Evolutionary conservation across 257 asterid species (phyloP).

Genomic region (Gynochthodes officinalis): DNA sequence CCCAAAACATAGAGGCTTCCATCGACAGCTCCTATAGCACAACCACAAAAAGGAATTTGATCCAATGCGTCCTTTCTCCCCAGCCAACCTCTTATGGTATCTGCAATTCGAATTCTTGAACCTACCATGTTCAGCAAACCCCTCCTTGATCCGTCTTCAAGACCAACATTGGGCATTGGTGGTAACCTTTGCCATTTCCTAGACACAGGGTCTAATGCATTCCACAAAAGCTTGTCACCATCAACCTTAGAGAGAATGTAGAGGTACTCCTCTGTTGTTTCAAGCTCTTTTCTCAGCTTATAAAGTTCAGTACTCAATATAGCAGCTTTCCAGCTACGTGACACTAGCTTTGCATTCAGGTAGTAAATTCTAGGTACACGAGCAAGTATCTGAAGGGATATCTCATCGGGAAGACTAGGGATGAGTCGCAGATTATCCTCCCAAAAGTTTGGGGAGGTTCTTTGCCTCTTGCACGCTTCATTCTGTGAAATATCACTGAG

Average conservation of each 20-base stretch:
- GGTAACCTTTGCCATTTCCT: constrained; percentile 73
- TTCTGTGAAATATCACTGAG: constrained; percentile 37
- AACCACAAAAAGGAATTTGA: constrained; percentile 77
- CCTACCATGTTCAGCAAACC: constrained; percentile 58
- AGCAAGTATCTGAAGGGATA: constrained; percentile 79
- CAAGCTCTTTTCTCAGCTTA: constrained; percentile 60
- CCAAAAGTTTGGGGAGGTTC: constrained; percentile 58
- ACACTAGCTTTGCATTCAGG: constrained; percentile 57
- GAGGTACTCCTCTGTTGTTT: constrained; percentile 80
- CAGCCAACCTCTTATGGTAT: constrained; percentile 63
- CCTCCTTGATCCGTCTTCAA: constrained; percentile 40
- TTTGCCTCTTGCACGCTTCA: constrained; percentile 69
- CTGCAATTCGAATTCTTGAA: constrained; percentile 49
- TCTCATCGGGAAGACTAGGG: constrained; percentile 82
- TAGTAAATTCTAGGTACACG: constrained; percentile 60
- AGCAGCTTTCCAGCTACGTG: constrained; percentile 71
- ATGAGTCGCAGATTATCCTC: constrained; percentile 59
- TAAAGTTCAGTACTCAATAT: constrained; percentile 57
- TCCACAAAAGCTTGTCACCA: constrained; percentile 65
- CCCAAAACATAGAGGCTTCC: constrained; percentile 80
- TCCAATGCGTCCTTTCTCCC: constrained; percentile 57
- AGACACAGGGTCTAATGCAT: constrained; percentile 75
- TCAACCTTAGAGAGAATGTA: constrained; percentile 60
- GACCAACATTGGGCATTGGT: constrained; percentile 51
- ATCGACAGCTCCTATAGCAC: constrained; percentile 73